phyloP scores from a whole-genome alignment of 2,329 filamentous ascomycete species.

The Thielaviopsis populi region DNA sequence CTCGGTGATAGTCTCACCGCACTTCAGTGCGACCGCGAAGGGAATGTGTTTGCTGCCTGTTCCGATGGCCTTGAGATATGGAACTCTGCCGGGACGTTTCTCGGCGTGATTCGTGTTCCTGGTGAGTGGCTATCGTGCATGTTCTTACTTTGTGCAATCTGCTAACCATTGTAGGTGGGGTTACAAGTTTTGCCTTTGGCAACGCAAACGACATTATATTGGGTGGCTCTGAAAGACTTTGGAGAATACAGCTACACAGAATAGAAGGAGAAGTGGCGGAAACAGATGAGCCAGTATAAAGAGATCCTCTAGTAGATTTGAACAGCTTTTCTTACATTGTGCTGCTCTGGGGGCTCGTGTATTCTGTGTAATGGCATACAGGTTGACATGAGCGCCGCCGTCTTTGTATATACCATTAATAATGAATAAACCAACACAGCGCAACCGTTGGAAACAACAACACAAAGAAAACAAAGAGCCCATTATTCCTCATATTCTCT shows the following conservation, averaged over 20 bases:
- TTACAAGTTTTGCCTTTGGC: constrained; percentile 15
- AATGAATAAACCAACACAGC: too few relatives aligned
- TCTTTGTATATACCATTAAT: too few relatives aligned
- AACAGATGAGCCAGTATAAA: not conserved
- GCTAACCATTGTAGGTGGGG: constrained; percentile 13
- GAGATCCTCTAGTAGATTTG: too few relatives aligned
- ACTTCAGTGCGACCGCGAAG: constrained; percentile 32
- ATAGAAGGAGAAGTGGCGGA: not conserved
- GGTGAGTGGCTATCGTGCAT: constrained; percentile 20
- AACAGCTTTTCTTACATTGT: too few relatives aligned
- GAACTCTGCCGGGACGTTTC: constrained; percentile 30
- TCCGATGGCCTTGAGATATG: constrained; percentile 36
- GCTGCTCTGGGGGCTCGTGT: too few relatives aligned
- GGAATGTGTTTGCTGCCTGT: constrained; percentile 35
- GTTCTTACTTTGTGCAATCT: not conserved
- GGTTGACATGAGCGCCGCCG: too few relatives aligned
- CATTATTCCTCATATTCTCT: too few relatives aligned
- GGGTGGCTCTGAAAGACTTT: constrained; percentile 11
- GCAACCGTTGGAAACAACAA: not conserved
- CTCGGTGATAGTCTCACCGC: constrained; percentile 32
- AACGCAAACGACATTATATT: constrained; percentile 12
- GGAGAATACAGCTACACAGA: constrained; percentile 10
- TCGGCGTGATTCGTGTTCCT: constrained; percentile 31
- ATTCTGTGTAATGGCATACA: too few relatives aligned
- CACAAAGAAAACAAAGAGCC: not conserved